These are phyloP conservation scores for Chalciporus piperatus DNA, from an alignment of 768 basidiomycete species.

Conservation along the genomic window DNA sequence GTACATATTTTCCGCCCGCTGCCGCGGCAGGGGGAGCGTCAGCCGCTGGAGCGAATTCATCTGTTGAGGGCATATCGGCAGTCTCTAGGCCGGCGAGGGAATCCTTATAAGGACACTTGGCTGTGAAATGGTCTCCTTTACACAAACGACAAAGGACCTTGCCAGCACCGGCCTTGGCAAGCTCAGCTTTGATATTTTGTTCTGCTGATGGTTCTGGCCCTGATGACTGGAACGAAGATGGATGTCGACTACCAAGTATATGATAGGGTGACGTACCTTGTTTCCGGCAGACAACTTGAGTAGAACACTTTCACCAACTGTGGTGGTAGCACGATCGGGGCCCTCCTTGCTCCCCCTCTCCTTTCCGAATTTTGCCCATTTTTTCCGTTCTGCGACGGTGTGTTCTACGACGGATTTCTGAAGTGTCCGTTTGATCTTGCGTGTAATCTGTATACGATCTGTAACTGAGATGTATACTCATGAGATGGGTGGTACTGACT, in stretches of 20 bases:
- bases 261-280: conserved; percentile 40
- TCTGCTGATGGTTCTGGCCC: conserved; percentile 68
- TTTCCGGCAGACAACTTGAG: conserved; percentile 64
- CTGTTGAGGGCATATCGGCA: conserved; percentile 40
- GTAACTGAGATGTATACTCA: neutral
- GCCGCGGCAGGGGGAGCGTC: conserved; percentile 32
- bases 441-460: conserved; percentile 62
- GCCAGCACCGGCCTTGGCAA: conserved; percentile 74
- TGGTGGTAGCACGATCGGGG: conserved; percentile 91
- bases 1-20: conserved; percentile 82
- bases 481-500: conserved; percentile 38
- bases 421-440: conserved; percentile 79
- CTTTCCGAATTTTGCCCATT: conserved; percentile 90
- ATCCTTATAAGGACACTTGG: conserved; percentile 98
- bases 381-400: conserved; percentile 88
- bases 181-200: conserved; percentile 61
- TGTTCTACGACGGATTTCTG: conserved; percentile 95
- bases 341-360: conserved; percentile 87
- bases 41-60: conserved; percentile 36
- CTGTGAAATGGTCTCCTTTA: conserved; percentile 96
- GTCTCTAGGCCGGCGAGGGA: conserved; percentile 76
- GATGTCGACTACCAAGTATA: neutral
- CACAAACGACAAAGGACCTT: conserved; percentile 92
- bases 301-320: conserved; percentile 73
- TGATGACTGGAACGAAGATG: conserved; percentile 38